Base-by-base conservation (phyloP, 495 filamentous ascomycete genomes). In the Podospora bellae-mahoneyi region DNA sequence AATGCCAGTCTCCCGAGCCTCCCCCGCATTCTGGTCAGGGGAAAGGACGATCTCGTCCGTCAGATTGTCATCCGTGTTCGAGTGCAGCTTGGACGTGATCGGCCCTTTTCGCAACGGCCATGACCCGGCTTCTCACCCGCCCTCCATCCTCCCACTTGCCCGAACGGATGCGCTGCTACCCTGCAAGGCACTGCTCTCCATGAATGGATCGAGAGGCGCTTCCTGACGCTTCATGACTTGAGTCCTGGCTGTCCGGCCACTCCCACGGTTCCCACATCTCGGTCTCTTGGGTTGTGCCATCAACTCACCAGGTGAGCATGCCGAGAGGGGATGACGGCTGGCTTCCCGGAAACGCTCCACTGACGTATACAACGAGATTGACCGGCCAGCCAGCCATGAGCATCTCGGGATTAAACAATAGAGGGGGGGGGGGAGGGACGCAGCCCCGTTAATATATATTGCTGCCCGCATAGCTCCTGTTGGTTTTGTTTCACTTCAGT, bases 81-180 rank as follows among this genome's bases (percentile, higher is more conserved):
- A 7, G n/a, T 18, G 23, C 55, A 58, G 55, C 55, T 58, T 58
- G 55, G 55, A 57, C 16, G 57, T 30, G 69, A 71, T 68, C 66
- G 66, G 66, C 62, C 69, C 69, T 68, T 71, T 64, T 68, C 57
- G 28, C 28, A 44, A 55, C 39, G 4, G n/a, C 55, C 19, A 58
- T 58, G 55, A 58, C 55, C 55, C 55, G 55, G 55, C 57, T 44
- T 16, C 3, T 27, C 15, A 53, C 26, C 56, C 62, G 54, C 60
- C 15, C 10, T 53, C 23, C n/a, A 23, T 19, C 53, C 16, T 10
- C 23, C 20, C 20, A 9, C 55, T 13, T 57, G 55, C 58, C 26
- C 53, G 48, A 26, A 3, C 4, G 13, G 54, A 28, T 55, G 54
- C 66, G 55, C 56, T 68, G 66, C 61, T 20, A 68, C 66, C 28